phyloP scores from a whole-genome alignment of 2,329 filamentous ascomycete species.

The Leptographium procerum region DNA sequence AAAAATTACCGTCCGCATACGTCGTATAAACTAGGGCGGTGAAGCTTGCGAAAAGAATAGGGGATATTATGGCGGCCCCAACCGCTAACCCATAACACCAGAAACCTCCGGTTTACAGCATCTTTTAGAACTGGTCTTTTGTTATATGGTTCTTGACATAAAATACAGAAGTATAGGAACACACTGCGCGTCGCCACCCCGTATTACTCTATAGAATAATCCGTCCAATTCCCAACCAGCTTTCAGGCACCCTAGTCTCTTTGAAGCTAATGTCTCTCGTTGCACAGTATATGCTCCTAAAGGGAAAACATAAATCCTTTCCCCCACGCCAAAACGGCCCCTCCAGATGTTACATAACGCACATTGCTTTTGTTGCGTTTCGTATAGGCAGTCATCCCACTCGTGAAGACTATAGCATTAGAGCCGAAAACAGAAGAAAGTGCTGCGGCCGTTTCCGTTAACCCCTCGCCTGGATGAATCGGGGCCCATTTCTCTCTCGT shows the following conservation, averaged over 20 bases:
- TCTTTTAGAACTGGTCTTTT: background rate
- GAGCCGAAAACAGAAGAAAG: background rate
- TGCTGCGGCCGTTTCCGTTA: background rate
- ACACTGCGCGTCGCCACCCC: background rate
- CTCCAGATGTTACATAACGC: background rate
- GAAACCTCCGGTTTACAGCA: background rate
- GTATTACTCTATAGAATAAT: conserved; percentile 2
- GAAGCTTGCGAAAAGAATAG: background rate
- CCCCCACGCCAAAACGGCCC: background rate
- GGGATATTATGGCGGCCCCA: background rate
- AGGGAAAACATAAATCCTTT: background rate
- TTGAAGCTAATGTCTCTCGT: background rate
- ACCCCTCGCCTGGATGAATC: background rate
- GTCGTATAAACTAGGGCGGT: background rate
- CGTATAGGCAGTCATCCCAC: background rate
- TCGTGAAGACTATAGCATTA: background rate
- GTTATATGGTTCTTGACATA: background rate
- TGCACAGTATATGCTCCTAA: background rate
- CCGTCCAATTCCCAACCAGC: background rate
- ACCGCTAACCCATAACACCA: background rate
- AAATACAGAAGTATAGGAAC: background rate
- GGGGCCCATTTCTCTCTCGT: background rate
- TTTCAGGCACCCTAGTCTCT: background rate
- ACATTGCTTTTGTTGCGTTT: background rate
- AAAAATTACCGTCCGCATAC: background rate